Evolutionary conservation across 2,329 filamentous ascomycete genomes (phyloP), one percentile per base, ranked within the genome.

Genomic region (Cyphellophora europaea): DNA sequence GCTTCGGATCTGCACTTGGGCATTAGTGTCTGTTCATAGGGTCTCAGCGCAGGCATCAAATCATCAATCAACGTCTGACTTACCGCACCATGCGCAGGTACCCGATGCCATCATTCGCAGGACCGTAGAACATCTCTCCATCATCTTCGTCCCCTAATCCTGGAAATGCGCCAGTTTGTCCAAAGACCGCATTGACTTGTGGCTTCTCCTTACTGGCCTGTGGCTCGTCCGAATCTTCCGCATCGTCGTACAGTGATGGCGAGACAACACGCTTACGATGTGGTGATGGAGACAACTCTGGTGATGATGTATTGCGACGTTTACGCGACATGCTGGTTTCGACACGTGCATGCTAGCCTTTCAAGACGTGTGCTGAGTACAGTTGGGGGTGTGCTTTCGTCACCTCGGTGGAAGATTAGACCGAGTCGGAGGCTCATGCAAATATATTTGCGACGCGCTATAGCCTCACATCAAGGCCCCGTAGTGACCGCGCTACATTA

Each of bases 51-150:
- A 16, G 16, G 27, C 16, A 29, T 12, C 8, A 29, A 29, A 14
- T n/a, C n/a, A n/a, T n/a, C n/a, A n/a, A n/a, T n/a, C n/a, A n/a
- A 30, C 18, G 21, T 27, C 30, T 31, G 35, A 53, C 71, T 69
- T 65, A 84, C 80, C 80, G 71, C 37, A 86, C 81, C 56, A 79
- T 75, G 47, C 67, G 69, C 41, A 87, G 57, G 59, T 87, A 87
- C 33, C 74, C 76, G 49, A 85, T 60, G 2, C 79, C 79, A 56
- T 82, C 77, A 19, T 67, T 63, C 35, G 79, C 73, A 32, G 79
- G 76, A 31, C 81, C 79, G 46, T 80, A 82, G 36, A 79, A 76
- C 1, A 78, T 59, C 39, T 79, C 76, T 6, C 53, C 58, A 3
- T 63, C 55, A 3, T 63, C 55, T 27, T 53, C 38, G 40, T 69